phyloP scores from a whole-genome alignment of 495 filamentous ascomycete species.

The Neurospora sp. region DNA sequence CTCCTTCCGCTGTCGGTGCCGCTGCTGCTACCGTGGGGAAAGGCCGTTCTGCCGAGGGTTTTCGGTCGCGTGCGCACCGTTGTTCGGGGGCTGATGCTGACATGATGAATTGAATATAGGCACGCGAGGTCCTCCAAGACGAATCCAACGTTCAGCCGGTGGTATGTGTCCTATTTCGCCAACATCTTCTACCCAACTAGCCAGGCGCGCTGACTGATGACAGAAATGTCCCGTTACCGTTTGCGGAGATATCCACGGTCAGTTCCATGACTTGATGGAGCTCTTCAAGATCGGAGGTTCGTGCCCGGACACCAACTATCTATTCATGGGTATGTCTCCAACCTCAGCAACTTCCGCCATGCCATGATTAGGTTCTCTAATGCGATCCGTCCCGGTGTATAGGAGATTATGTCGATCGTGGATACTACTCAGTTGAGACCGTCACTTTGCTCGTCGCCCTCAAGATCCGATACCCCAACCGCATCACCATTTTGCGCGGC shows the following conservation, averaged over 20 bases:
- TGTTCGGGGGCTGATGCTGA: not conserved
- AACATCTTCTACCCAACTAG: not conserved
- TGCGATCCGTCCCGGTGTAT: not conserved
- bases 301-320: constrained; percentile 88
- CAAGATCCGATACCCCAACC: constrained; percentile 92
- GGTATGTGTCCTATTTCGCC: constrained; percentile 47
- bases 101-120: constrained; percentile 41
- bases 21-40: not conserved
- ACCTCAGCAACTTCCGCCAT: not conserved
- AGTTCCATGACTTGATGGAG: constrained; percentile 93
- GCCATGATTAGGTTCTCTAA: not conserved
- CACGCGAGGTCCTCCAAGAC: constrained; percentile 89
- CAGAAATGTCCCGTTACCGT: constrained; percentile 93
- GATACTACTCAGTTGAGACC: constrained; percentile 95
- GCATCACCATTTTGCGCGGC: constrained; percentile 92
- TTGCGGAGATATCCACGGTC: constrained; percentile 88
- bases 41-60: not conserved
- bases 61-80: constrained; percentile 11
- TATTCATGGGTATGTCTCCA: constrained; percentile 72
- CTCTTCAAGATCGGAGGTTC: constrained; percentile 88
- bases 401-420: constrained; percentile 96
- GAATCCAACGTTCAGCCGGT: constrained; percentile 99
- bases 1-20: not conserved
- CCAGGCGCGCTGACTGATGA: constrained; percentile 2
- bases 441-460: constrained; percentile 88